Evolutionary conservation across 306 rosid genomes (phyloP), one percentile per base, ranked within the genome.

Genomic region (Dalbergia cultrata): DNA sequence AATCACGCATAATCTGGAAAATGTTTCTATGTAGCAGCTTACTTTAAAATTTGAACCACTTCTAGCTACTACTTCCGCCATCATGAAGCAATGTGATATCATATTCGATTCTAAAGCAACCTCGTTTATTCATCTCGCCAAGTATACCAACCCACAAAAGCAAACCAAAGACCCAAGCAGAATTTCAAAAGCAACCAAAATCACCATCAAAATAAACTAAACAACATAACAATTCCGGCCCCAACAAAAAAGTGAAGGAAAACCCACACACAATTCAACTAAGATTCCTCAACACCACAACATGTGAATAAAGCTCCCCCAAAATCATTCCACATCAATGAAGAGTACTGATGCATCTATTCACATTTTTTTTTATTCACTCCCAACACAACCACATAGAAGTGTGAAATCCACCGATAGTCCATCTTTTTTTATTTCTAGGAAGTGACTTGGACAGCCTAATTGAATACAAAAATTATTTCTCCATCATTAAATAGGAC

Each of bases 251-350:
- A 18, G 82, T 0, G 64, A 74, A 84, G 83, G 75, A 84, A 82
- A 86, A 86, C 87, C 87, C 90, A 67, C 13, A 37, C 83, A 70
- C 89, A 89, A 89, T 85, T 76, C 81, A 87, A 9, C 87, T 76
- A 90, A 90, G 89, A 92, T 91, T 86, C 97, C 85, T 80, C 64
- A 70, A 53, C 80, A 76, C 56, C 72, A 80, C 60, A n/a, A 14
- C 16, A 84, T 83, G 90, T 84, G 86, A 79, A 87, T 85, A 92
- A 94, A 94, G 92, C 83, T 31, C 62, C 62, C 41, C 49, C 12
- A 45, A 50, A 87, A 77, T 67, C 84, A 85, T 41, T 52, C 78
- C 61, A 58, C 59, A 76, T 14, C 73, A 71, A 22, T 53, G n/a
- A 71, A 74, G 58, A 37, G 31, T 26, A 26, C 31, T 26, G 31